Evolutionary conservation across 2,329 filamentous ascomycete genomes (phyloP), one percentile per base, ranked within the genome.

Genomic region (Calonectria crousiana): DNA sequence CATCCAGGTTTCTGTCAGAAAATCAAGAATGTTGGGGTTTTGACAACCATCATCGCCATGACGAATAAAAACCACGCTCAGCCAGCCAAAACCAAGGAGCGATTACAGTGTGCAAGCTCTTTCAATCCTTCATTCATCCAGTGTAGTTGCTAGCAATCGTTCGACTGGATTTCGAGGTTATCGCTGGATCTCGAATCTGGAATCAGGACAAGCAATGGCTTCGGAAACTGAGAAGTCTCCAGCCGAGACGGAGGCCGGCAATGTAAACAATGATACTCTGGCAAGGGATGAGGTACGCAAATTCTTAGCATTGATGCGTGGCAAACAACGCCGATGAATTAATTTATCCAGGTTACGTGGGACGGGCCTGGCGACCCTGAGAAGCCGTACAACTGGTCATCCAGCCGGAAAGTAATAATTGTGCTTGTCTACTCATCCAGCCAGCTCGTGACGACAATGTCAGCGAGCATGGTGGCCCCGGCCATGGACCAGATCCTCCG

Each of bases 351-450:
- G 71, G 34, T 65, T n/a, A 73, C 71, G 20, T 94, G 92, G 84
- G 88, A 90, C 34, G 88, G 80, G 0, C 78, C 87, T 10, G 85
- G 90, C 74, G 92, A 93, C 77, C 87, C 87, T 10, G 86, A 87
- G 11, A 92, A 94, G 77, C 93, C 93, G 0, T 87, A 89, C 73
- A 93, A 93, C 79, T 95, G 93, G 93, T 83, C 89, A 3, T 32
- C 60, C 10, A 16, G 13, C 9, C 75, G 73, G 26, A 81, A 80
- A 66, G 67, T 78, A 36, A 49, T 71, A 3, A 81, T 82, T 47
- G 81, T 77, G 6, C 44, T 85, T 26, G 73, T 85, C 32, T 79
- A 81, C 51, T 85, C 84, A 0, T 74, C 81, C 3, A 80, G 83
- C 11, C 79, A 84, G 26, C 81, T 86, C 6, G 81, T 85, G 9